phyloP scores from a whole-genome alignment of 2,329 filamentous ascomycete species.

The Aspergillus ochraceoroseus region DNA sequence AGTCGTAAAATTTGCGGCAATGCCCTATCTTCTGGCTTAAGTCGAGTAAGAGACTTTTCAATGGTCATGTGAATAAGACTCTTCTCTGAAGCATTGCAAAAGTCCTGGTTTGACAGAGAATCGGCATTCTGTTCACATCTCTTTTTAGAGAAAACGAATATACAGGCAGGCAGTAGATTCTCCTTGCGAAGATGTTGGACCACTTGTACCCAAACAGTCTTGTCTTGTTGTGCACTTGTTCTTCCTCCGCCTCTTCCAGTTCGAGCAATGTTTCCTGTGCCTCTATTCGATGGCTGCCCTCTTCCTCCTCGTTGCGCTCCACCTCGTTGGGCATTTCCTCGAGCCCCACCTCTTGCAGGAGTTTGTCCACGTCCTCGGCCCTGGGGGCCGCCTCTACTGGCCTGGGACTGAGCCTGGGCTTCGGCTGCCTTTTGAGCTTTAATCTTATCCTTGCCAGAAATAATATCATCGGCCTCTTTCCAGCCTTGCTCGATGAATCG shows the following conservation, averaged over 20 bases:
- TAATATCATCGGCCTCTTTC: constrained; percentile 82
- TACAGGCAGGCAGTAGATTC: constrained; percentile 81
- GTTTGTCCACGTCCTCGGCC: constrained; percentile 52
- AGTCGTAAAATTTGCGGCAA: constrained; percentile 90
- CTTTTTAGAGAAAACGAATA: constrained; percentile 98
- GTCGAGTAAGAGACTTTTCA: constrained; percentile 83
- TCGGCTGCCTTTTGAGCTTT: constrained; percentile 53
- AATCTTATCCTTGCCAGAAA: constrained; percentile 75
- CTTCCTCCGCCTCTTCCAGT: constrained; percentile 79
- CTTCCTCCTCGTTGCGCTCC: constrained; percentile 51
- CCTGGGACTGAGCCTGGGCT: constrained; percentile 49
- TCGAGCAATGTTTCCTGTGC: constrained; percentile 80
- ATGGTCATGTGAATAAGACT: constrained; percentile 97
- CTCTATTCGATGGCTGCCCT: constrained; percentile 54
- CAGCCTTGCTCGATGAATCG: constrained; percentile 86
- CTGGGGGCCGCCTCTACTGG: constrained; percentile 51
- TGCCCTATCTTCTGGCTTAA: constrained; percentile 82
- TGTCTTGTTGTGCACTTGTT: constrained; percentile 87
- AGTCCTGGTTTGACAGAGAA: constrained; percentile 90
- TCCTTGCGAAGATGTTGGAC: constrained; percentile 87
- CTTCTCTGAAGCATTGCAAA: constrained; percentile 88
- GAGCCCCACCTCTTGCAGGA: constrained; percentile 43
- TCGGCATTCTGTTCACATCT: constrained; percentile 96
- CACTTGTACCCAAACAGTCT: constrained; percentile 92
- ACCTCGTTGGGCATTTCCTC: constrained; percentile 43